Evolutionary conservation across 2,329 filamentous ascomycete species (phyloP).

Genomic region (Alternaria ventricosa): DNA sequence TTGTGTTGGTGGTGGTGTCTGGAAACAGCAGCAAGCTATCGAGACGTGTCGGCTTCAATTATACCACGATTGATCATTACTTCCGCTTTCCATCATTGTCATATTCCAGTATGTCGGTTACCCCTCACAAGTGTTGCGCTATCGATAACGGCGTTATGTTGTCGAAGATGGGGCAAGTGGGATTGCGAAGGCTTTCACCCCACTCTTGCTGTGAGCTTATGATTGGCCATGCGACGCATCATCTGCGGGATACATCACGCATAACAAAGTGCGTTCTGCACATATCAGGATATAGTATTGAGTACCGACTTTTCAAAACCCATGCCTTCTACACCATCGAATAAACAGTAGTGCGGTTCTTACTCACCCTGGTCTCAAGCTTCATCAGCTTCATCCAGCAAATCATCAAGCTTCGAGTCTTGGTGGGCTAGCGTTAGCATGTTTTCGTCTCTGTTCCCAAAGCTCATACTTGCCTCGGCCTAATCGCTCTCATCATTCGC

Average conservation of each 20-base stretch:
- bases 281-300: background rate
- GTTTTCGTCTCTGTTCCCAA: background rate
- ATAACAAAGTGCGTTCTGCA: background rate
- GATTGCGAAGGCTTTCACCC: constrained; percentile 7
- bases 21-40: background rate
- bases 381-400: background rate
- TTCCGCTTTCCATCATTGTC: background rate
- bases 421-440: background rate
- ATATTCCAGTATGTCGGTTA: background rate
- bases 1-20: background rate
- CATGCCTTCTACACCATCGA: no score
- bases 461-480: background rate
- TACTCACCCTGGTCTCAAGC: background rate
- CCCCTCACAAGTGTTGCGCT: background rate
- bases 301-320: background rate
- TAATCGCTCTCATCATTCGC: background rate
- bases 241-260: background rate
- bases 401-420: background rate
- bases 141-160: background rate
- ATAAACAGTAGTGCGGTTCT: background rate
- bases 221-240: background rate
- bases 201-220: background rate
- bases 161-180: constrained; percentile 16
- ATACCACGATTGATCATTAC: background rate
- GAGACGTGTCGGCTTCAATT: background rate